Evolutionary conservation across 1,284 basidiomycete species (phyloP).

Genomic region (Boletellus dicymbophilus): DNA sequence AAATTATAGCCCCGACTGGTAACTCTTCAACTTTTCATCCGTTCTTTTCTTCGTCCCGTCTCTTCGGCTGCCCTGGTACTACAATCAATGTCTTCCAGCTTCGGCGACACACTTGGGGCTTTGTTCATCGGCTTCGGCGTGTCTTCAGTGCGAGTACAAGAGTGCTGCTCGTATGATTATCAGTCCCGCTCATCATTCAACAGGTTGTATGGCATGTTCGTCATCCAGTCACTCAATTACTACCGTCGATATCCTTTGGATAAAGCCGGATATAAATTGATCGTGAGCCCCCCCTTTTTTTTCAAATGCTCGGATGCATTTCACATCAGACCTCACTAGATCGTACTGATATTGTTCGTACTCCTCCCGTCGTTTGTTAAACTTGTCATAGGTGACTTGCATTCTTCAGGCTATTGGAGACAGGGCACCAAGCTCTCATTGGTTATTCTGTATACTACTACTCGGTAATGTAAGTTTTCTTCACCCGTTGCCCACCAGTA

Average conservation of each 20-base stretch:
- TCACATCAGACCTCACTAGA: conserved; percentile 12
- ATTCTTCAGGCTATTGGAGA: conserved; percentile 47
- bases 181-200: background rate
- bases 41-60: background rate
- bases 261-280: conserved; percentile 49
- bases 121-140: conserved; percentile 57
- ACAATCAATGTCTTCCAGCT: conserved; percentile 17
- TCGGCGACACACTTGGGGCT: conserved; percentile 61
- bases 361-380: background rate
- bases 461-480: conserved; percentile 43
- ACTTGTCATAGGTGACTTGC: background rate
- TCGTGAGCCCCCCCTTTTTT: conserved; percentile 48
- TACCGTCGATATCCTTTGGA: conserved; percentile 57
- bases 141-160: conserved; percentile 44
- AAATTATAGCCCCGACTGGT: conserved; percentile 9
- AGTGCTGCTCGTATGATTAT: background rate
- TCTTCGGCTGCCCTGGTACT: conserved; percentile 1
- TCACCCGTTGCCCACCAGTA: background rate
- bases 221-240: conserved; percentile 55
- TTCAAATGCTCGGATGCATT: background rate
- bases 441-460: conserved; percentile 62
- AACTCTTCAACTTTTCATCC: background rate
- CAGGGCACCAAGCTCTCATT: conserved; percentile 54
- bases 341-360: conserved; percentile 24
- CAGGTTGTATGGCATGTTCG: conserved; percentile 51